phyloP scores from a whole-genome alignment of 1,284 basidiomycete genomes.

The Phylloporus sp. region DNA sequence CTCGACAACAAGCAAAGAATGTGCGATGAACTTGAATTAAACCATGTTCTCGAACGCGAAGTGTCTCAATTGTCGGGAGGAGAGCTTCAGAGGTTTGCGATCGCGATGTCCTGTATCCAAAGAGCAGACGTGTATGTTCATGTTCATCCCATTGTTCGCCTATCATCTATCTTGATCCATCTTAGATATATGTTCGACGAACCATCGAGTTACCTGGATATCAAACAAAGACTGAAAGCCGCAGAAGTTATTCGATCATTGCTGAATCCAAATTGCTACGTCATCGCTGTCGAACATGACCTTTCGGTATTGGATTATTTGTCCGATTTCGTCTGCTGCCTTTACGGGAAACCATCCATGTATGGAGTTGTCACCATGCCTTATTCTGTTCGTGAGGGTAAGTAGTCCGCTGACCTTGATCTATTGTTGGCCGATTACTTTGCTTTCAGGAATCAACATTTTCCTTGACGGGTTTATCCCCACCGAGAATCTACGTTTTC shows the following conservation, averaged over 20 bases:
- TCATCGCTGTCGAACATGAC: conserved; percentile 98
- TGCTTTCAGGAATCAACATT: conserved; percentile 83
- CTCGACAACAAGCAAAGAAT: conserved; percentile 83
- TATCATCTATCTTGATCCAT: conserved; percentile 7
- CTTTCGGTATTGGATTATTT: conserved; percentile 96
- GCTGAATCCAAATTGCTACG: conserved; percentile 82
- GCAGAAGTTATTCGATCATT: conserved; percentile 94
- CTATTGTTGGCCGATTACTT: conserved; percentile 1
- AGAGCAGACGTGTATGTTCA: conserved; percentile 82
- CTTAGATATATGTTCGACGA: conserved; percentile 95
- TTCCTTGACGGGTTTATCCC: conserved; percentile 98
- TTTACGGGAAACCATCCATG: conserved; percentile 96
- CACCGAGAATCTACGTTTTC: conserved; percentile 97
- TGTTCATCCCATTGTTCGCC: background rate
- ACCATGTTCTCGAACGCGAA: conserved; percentile 83
- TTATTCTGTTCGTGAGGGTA: conserved; percentile 94
- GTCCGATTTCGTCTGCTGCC: conserved; percentile 95
- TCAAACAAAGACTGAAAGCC: conserved; percentile 93
- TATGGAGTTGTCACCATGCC: conserved; percentile 99
- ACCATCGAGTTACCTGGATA: conserved; percentile 95
- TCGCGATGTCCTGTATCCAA: conserved; percentile 93
- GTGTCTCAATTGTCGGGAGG: conserved; percentile 89
- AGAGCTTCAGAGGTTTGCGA: conserved; percentile 95
- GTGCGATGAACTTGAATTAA: conserved; percentile 85
- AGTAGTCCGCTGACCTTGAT: conserved; percentile 21